Percentiles rank a stretch among this genome's conserved stretches.
Evolutionary conservation across 805 yeast genomes (phyloP).

Genomic region (Saturnispora sanitii): DNA sequence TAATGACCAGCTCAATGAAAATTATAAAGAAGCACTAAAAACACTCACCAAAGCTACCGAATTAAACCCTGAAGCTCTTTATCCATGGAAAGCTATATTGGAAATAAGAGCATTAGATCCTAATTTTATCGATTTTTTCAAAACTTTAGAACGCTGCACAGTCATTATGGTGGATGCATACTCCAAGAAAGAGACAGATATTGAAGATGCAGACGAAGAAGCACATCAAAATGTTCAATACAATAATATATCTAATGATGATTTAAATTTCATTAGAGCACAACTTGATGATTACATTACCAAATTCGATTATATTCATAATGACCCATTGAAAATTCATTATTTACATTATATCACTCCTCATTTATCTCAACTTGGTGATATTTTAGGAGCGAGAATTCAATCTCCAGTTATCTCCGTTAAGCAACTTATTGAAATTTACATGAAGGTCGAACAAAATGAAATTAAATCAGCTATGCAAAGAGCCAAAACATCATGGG

Average conservation of each 20-base stretch:
- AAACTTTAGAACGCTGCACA: slow-evolving; percentile 36
- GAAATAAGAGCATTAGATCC: slow-evolving; percentile 32
- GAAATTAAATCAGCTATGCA: slow-evolving; percentile 33
- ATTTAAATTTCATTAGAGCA: slow-evolving; percentile 2
- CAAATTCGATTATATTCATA: slow-evolving; percentile 9
- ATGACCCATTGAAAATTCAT: slow-evolving; percentile 29
- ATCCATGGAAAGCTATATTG: slow-evolving; percentile 79
- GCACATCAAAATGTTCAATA: background rate
- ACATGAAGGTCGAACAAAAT: slow-evolving; percentile 31
- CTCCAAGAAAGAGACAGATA: background rate
- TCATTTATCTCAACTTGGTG: slow-evolving; percentile 40
- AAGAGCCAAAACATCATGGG: slow-evolving; percentile 40
- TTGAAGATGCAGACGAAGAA: background rate
- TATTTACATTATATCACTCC: slow-evolving; percentile 48
- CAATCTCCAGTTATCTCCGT: slow-evolving; percentile 39
- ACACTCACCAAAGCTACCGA: slow-evolving; percentile 42
- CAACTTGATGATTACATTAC: slow-evolving; percentile 37
- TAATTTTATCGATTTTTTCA: slow-evolving; percentile 38
- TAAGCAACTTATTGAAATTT: slow-evolving; percentile 33
- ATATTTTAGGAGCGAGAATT: slow-evolving; percentile 37
- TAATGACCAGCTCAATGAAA: background rate
- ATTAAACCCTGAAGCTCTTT: slow-evolving; percentile 39
- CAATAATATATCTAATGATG: background rate
- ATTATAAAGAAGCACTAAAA: background rate
- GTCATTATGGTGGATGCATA: slow-evolving; percentile 24